Base-by-base conservation (phyloP, 2,329 filamentous ascomycete genomes). In the Fusarium solani-melongenae region DNA sequence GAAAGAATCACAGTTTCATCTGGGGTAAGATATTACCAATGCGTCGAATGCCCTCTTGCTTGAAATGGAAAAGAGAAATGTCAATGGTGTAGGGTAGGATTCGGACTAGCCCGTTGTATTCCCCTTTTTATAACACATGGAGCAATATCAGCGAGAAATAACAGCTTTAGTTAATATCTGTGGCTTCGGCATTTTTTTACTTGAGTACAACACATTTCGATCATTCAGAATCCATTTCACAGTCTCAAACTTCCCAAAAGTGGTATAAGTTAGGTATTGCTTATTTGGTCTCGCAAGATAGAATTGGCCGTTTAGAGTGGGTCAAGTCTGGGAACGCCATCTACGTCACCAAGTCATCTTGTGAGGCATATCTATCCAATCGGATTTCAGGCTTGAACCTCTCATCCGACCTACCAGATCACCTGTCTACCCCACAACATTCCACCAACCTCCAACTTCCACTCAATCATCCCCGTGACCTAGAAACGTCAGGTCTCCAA, bases 131-230 rank as follows among this genome's bases (percentile, higher is more conserved):
- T 0, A 46, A 5, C 8, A 27, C 1, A 10, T 2, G 6, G 11
- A 27, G 22, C 15, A 27, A 46, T 27, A 17, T 10, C 1, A 6
- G 44, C 9, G 6, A 17, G 11, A 8, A 2, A 2, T 46, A 10
- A 46, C 10, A 4, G 9, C 9, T 11, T 17, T 11, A 6, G 14
- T 11, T 46, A 8, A 15, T 10, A 2, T 2, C 3, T 10, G 1
- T 9, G 9, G 2, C 3, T 10, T 27, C 2, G 2, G 8, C 5
- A 0, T 6, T 2, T 6, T 17, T 46, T 2, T 10, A 17, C 9
- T 4, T 5, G 5, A 9, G 10, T 27, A 9, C 2, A 17, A 17
- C 6, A 27, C 0, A 10, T 27, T 46, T 9, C 5, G 2, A 17
- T 15, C 15, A 6, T 5, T 10, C 0, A 17, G 8, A 27, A 15